Evolutionary conservation across 352 stramenopile species (phyloP), one percentile per base, ranked within the genome.

Genomic region (Pythium utonaiense): DNA sequence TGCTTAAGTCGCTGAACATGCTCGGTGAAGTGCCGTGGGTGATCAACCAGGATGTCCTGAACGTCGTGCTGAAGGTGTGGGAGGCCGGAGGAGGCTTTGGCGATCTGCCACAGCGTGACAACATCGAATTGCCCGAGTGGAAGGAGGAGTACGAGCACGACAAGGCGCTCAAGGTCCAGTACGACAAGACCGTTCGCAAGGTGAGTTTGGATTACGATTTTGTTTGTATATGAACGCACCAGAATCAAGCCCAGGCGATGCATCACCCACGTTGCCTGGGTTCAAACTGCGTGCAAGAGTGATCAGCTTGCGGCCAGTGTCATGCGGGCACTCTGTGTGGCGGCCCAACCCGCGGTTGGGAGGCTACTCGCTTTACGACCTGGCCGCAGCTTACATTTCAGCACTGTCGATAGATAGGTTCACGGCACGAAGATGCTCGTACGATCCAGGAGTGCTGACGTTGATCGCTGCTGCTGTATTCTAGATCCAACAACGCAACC

Each of bases 11-110:
- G 17, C 79, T 99, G 7, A 98, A 98, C 70, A 72, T 91, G 42
- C 78, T 99, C 33, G 82, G 90, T 6, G 87, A 89, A 28, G 93
- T 98, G 28, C 83, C 92, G 22, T 99, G 96, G 96, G 80, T 88
- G 33, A 97, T 99, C 44, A 99, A 99, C 75, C 81, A 90, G 25
- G 79, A 93, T 58, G 86, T 99, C 40, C 80, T 98, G 21, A 66
- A 98, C 28, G 83, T 98, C 14, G 87, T 97, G 21, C 64, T 96
- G 57, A 71, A 92, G 48, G 86, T 97, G 28, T 98, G 93, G 93
- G 82, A 98, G 27, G 45, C 83, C 12, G 95, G 93, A 44, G 88
- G 96, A 17, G 76, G 81, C 40, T 88, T 99, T 56, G 95, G 95
- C 51, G 97, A 99, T 44, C 83, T 99, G 58, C 97, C 96, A 24